A percentile compares a stretch with the other conserved stretches of the same genome.
Conservation (phyloP, 2,329 filamentous ascomycete genomes). For the Aspergillus sergii region DNA sequence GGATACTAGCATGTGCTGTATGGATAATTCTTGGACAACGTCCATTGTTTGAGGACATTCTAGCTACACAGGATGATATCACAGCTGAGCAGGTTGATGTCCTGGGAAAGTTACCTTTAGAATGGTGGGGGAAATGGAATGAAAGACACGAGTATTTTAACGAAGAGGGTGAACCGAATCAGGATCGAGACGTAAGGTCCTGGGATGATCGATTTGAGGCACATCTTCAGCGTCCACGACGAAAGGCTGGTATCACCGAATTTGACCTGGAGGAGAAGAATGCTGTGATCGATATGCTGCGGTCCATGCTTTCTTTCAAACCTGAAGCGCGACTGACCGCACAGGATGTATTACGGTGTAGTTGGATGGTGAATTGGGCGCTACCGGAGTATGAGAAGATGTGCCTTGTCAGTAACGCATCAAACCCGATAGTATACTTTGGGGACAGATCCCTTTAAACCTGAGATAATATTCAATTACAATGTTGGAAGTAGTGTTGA, state of each 20-base stretch:
- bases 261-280: conserved; percentile 19
- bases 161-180: conserved; percentile 10
- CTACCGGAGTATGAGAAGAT: conserved; percentile 10
- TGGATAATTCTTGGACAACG: conserved; percentile 31
- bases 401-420: too few relatives aligned
- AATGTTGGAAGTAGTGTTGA: too few relatives aligned
- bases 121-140: conserved; percentile 23
- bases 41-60: conserved; percentile 17
- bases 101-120: conserved; percentile 25
- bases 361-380: conserved; percentile 25
- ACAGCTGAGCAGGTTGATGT: conserved; percentile 29
- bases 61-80: conserved; percentile 29
- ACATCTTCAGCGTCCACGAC: conserved; percentile 13
- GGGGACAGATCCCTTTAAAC: too few relatives aligned
- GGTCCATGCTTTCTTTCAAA: conserved; percentile 19
- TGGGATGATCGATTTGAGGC: conserved; percentile 18
- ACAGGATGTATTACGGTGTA: conserved; percentile 15
- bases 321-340: conserved; percentile 17
- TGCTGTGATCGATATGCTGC: conserved; percentile 19
- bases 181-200: conserved; percentile 9
- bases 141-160: conserved; percentile 11
- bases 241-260: conserved; percentile 5
- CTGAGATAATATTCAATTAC: too few relatives aligned
- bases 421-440: too few relatives aligned
- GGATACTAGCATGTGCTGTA: conserved; percentile 32